Conservation (phyloP, 345 rosid genomes). For the Rhodomyrtus tomentosa region DNA sequence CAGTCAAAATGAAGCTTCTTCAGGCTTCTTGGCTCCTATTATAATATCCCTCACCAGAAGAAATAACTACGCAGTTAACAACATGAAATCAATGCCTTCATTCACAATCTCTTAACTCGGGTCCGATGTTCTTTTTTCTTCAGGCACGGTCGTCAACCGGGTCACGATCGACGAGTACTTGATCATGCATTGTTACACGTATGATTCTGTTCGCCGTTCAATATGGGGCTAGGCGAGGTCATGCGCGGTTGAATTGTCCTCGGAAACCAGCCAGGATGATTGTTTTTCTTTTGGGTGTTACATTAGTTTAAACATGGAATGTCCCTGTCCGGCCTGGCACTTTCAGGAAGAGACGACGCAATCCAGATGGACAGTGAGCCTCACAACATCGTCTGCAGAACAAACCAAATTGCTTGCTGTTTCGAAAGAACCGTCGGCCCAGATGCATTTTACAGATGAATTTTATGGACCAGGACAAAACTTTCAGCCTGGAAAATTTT, state of each 20-base stretch:
- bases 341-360: neutral
- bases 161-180: neutral
- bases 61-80: neutral
- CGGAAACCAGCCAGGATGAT: neutral
- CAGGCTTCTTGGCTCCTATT: neutral
- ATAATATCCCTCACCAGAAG: neutral
- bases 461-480: neutral
- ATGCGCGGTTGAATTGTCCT: neutral
- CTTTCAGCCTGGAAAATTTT: neutral
- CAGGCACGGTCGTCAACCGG: neutral
- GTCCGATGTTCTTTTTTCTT: neutral
- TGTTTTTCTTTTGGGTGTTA: neutral
- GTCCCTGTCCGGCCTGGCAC: neutral
- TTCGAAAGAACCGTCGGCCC: neutral
- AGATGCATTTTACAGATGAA: neutral
- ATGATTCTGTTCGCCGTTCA: neutral
- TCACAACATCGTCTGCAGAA: neutral
- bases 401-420: neutral
- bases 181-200: neutral
- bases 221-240: neutral
- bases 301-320: neutral
- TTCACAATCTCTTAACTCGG: neutral
- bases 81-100: neutral
- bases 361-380: neutral
- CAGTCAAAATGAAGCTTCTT: neutral